A percentile compares a stretch with the other conserved stretches of the same genome.
These are phyloP conservation scores for Taxawa tesnikishii DNA, from an alignment of 2,329 filamentous ascomycete species.

Conservation along the genomic window DNA sequence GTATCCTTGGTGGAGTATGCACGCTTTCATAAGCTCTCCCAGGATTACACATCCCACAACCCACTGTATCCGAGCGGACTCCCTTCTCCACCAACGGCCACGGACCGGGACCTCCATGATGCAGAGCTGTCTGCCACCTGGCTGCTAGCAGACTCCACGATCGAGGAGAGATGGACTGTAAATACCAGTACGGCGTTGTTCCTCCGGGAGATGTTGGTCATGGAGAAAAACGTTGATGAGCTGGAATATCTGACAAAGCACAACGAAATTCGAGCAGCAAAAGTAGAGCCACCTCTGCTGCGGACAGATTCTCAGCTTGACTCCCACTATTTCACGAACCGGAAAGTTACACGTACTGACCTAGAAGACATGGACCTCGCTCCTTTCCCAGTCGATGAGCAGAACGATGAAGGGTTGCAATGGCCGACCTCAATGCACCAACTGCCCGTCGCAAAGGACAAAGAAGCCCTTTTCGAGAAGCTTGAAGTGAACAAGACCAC, in stretches of 20 bases:
- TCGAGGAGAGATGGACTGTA: conserved; percentile 18
- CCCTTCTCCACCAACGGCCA: conserved; percentile 4
- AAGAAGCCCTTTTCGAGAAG: conserved; percentile 19
- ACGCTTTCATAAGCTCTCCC: conserved; percentile 29
- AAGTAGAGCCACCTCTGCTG: conserved; percentile 32
- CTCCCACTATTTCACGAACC: conserved; percentile 20
- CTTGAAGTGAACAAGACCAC: conserved; percentile 18
- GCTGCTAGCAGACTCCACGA: conserved; percentile 16
- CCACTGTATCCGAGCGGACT: conserved; percentile 11
- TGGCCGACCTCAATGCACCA: conserved; percentile 24
- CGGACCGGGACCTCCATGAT: conserved; percentile 13
- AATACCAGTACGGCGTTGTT: conserved; percentile 8
- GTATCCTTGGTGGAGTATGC: conserved; percentile 39
- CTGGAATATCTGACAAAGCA: conserved; percentile 10
- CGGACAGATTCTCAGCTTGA: conserved; percentile 29
- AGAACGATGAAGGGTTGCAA: conserved; percentile 25
- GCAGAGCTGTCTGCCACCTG: conserved; percentile 8
- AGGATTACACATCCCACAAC: conserved; percentile 21
- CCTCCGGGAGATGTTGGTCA: conserved; percentile 10
- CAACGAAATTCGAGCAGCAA: conserved; percentile 10
- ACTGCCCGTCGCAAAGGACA: conserved; percentile 15
- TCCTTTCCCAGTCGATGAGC: conserved; percentile 21
- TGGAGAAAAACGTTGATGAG: not conserved
- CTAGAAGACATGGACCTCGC: conserved; percentile 15
- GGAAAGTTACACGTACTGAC: conserved; percentile 2